phyloP scores from a whole-genome alignment of 2,329 filamentous ascomycete genomes.

The Bimuria novae-zelandiae region DNA sequence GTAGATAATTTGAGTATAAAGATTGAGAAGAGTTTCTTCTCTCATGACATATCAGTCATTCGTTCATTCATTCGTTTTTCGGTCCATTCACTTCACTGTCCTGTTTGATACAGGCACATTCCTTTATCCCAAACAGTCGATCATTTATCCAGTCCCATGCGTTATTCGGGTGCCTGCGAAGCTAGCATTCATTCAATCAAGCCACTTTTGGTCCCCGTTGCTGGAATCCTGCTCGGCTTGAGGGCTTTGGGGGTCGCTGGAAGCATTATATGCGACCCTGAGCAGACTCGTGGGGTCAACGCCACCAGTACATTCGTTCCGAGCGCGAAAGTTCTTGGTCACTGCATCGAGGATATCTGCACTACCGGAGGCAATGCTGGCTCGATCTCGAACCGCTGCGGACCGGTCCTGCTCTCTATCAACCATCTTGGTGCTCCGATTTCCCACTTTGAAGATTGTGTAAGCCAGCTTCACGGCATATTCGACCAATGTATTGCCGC shows the following conservation, averaged over 20 bases:
- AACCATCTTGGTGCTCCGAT: conserved; percentile 3
- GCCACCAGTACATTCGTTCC: neutral
- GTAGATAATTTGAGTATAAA: neutral
- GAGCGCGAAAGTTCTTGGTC: neutral
- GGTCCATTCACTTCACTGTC: neutral
- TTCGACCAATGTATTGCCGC: neutral
- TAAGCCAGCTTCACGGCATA: conserved; percentile 4
- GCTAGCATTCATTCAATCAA: neutral
- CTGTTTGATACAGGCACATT: neutral
- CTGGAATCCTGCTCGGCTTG: neutral
- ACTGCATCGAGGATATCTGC: conserved; percentile 4
- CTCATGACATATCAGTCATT: neutral
- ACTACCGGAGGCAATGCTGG: neutral
- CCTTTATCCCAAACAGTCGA: neutral
- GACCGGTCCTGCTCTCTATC: conserved; percentile 1
- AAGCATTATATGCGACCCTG: conserved; percentile 2
- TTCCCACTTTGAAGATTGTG: conserved; percentile 4
- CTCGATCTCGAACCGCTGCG: neutral
- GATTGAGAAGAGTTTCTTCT: neutral
- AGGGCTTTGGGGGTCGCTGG: neutral
- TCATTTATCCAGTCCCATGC: neutral
- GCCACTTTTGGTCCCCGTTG: neutral
- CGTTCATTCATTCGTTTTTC: neutral
- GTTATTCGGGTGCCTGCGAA: neutral
- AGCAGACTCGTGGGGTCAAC: neutral